Evolutionary conservation across 176 grass and related monocot genomes (phyloP).

Genomic region (Aegilops sharonensis): DNA sequence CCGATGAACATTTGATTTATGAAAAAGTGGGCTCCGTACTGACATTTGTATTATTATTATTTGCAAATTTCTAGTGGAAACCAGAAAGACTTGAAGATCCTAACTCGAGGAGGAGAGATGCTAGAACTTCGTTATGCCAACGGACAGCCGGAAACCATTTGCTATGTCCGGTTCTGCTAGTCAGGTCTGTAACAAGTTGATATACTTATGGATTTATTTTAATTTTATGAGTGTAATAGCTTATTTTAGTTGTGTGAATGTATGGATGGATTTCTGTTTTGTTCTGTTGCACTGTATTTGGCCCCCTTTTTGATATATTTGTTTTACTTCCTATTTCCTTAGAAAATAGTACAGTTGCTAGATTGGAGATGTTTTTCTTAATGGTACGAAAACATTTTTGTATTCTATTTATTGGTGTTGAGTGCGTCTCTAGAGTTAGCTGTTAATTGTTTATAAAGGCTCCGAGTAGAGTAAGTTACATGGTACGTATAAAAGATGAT

Average conservation of each 20-base stretch:
- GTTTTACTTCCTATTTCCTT: background rate
- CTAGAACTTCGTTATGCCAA: conserved; percentile 89
- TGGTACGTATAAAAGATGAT: background rate
- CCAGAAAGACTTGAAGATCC: conserved; percentile 58
- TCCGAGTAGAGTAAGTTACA: background rate
- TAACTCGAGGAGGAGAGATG: conserved; percentile 92
- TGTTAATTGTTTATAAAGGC: too few species aligned
- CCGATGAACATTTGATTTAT: conserved; percentile 18
- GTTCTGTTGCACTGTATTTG: background rate
- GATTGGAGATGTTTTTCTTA: background rate
- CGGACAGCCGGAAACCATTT: conserved; percentile 52
- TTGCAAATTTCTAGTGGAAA: conserved; percentile 59
- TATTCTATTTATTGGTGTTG: too few species aligned
- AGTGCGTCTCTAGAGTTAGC: too few species aligned
- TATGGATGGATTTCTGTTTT: conserved; percentile 11
- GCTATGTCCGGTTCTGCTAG: conserved; percentile 65
- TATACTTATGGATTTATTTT: conserved; percentile 1
- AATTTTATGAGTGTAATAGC: background rate
- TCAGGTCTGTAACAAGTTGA: conserved; percentile 45
- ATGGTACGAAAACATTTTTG: background rate
- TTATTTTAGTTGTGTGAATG: too few species aligned
- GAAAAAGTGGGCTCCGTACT: background rate
- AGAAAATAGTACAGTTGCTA: background rate
- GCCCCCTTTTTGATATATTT: background rate
- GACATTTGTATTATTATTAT: conserved; percentile 7